Conservation (phyloP, 345 rosid genomes). For the Salix dunnii region DNA sequence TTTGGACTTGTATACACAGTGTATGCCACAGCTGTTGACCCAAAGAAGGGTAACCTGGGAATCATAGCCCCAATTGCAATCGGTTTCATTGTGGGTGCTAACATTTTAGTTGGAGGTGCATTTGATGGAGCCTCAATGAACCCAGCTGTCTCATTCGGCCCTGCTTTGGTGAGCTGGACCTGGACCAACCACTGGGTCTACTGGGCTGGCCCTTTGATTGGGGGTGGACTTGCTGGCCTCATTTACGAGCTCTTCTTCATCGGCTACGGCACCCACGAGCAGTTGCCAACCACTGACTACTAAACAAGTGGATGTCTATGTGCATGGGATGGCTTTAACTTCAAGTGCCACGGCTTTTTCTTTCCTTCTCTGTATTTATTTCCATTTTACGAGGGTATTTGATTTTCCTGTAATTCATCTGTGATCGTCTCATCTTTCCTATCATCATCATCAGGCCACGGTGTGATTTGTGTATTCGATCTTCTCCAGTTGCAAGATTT, state of each 20-base stretch:
- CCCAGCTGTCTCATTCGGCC: conserved; percentile 94
- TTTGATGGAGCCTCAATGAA: conserved; percentile 97
- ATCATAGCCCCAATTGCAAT: conserved; percentile 73
- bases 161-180: conserved; percentile 87
- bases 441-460: background rate
- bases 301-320: conserved; percentile 13
- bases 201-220: conserved; percentile 88
- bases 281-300: conserved; percentile 68
- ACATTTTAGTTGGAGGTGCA: conserved; percentile 84
- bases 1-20: conserved; percentile 88
- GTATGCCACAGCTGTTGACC: conserved; percentile 87
- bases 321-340: background rate
- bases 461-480: conserved; percentile 20
- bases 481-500: conserved; percentile 10
- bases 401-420: conserved; percentile 21
- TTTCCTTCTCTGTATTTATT: conserved; percentile 14
- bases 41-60: conserved; percentile 74
- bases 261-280: conserved; percentile 51
- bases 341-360: conserved; percentile 8
- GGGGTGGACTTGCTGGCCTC: conserved; percentile 81
- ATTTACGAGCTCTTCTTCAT: conserved; percentile 73
- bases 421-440: conserved; percentile 16
- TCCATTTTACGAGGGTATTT: background rate
- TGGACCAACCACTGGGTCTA: conserved; percentile 91
- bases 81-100: conserved; percentile 90